Conservation (phyloP, 768 basidiomycete genomes). For the Lentinus tigrinus region DNA sequence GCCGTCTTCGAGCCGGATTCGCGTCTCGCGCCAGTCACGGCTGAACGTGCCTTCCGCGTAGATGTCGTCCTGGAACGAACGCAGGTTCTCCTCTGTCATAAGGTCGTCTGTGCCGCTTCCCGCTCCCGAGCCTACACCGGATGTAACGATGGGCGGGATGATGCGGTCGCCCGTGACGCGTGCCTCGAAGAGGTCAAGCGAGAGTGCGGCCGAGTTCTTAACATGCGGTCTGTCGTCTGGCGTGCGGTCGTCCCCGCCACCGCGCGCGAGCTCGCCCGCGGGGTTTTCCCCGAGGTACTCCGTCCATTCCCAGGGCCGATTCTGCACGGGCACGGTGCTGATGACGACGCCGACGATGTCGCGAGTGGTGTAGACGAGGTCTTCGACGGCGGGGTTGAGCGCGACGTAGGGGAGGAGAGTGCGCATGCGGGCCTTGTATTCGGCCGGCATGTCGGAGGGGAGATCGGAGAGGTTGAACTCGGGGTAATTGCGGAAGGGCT, state of each 20-base stretch:
- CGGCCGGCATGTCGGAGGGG: conserved; percentile 52
- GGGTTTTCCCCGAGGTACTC: conserved; percentile 69
- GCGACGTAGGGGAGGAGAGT: conserved; percentile 57
- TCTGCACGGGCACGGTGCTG: conserved; percentile 54
- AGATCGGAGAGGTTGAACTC: conserved; percentile 47
- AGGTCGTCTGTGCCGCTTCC: conserved; percentile 29
- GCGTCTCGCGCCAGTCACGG: conserved; percentile 77
- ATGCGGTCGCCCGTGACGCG: conserved; percentile 63
- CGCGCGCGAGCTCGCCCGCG: conserved; percentile 35
- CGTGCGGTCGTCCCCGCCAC: conserved; percentile 42
- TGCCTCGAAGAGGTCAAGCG: conserved; percentile 70
- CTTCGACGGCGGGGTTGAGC: conserved; percentile 48
- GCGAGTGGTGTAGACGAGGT: conserved; percentile 58
- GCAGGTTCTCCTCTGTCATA: conserved; percentile 27
- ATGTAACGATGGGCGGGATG: neutral
- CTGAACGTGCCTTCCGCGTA: conserved; percentile 63
- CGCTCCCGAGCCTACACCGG: neutral
- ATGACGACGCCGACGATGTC: conserved; percentile 53
- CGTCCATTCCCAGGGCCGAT: conserved; percentile 86
- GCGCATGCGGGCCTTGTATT: conserved; percentile 56
- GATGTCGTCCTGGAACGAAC: conserved; percentile 66
- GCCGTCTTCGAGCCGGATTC: conserved; percentile 44
- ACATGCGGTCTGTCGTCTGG: conserved; percentile 39
- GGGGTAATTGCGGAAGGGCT: conserved; percentile 69
- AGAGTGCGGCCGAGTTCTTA: conserved; percentile 68